Percentiles rank a stretch among this genome's conserved stretches.
Conservation (phyloP, 108 stramenopile species). For the Fragilaria crotonensis region DNA sequence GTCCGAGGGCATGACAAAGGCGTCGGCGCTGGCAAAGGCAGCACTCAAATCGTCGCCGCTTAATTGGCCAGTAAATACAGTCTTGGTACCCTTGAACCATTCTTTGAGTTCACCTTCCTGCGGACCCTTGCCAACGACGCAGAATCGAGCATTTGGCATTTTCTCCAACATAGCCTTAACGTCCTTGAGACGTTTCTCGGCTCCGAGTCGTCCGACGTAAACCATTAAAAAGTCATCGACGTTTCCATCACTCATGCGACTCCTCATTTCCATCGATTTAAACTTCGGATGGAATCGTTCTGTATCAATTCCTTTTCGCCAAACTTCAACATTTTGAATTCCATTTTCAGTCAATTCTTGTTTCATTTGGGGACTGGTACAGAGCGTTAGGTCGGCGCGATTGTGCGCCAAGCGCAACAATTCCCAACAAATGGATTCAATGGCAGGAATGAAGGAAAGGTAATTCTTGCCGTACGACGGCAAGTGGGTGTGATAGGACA, state of each 20-base stretch:
- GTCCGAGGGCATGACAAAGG: conserved; percentile 82
- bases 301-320: conserved; percentile 94
- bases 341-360: conserved; percentile 74
- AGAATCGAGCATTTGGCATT: conserved; percentile 46
- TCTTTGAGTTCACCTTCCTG: conserved; percentile 46
- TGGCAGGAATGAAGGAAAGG: conserved; percentile 70
- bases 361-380: conserved; percentile 90
- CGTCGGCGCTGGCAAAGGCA: conserved; percentile 86
- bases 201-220: conserved; percentile 93
- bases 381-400: conserved; percentile 89
- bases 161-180: conserved; percentile 75
- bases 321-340: conserved; percentile 89
- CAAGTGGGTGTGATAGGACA: conserved; percentile 95
- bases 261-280: conserved; percentile 53
- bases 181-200: conserved; percentile 89
- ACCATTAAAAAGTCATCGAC: conserved; percentile 87
- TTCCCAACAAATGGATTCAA: conserved; percentile 69
- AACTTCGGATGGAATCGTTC: conserved; percentile 87
- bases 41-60: conserved; percentile 58
- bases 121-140: conserved; percentile 74
- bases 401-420: conserved; percentile 69
- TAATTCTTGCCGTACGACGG: conserved; percentile 87
- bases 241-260: conserved; percentile 70
- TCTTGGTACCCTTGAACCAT: conserved; percentile 71
- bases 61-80: conserved; percentile 65